Conservation (phyloP, 2,329 filamentous ascomycete species). For the Akanthomyces lecanii region DNA sequence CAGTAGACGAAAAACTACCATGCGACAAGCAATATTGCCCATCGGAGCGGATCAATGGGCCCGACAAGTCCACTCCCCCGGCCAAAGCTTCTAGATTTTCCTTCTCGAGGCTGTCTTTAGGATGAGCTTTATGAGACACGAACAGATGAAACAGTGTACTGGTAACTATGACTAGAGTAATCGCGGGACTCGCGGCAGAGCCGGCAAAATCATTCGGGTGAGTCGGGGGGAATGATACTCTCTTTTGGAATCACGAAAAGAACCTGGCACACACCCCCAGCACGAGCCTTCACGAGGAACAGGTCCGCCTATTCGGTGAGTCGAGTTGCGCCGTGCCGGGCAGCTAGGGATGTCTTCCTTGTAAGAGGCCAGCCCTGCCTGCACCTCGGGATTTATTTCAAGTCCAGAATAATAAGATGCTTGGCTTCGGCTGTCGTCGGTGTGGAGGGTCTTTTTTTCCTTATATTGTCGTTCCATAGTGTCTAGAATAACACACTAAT, state of each 20-base stretch:
- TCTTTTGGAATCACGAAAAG: neutral
- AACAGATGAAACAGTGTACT: too few species aligned
- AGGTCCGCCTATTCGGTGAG: neutral
- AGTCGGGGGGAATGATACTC: neutral
- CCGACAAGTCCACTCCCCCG: neutral
- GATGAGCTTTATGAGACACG: neutral
- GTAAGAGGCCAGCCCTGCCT: neutral
- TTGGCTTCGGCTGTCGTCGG: constrained; percentile 10
- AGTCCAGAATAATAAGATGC: neutral
- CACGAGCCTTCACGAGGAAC: too few species aligned
- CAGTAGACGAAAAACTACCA: neutral
- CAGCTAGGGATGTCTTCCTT: neutral
- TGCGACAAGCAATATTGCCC: neutral
- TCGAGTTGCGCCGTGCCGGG: neutral
- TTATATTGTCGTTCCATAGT: neutral
- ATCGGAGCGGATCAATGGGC: neutral
- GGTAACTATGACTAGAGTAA: too few species aligned
- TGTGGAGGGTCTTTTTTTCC: neutral
- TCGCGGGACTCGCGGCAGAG: neutral
- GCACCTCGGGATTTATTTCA: neutral
- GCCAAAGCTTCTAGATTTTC: neutral
- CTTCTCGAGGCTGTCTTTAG: neutral
- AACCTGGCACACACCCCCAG: neutral
- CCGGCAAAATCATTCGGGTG: neutral
- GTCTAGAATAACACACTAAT: neutral